Evolutionary conservation across 768 basidiomycete genomes (phyloP).

Genomic region (Naganishia vaughanmartiniae): DNA sequence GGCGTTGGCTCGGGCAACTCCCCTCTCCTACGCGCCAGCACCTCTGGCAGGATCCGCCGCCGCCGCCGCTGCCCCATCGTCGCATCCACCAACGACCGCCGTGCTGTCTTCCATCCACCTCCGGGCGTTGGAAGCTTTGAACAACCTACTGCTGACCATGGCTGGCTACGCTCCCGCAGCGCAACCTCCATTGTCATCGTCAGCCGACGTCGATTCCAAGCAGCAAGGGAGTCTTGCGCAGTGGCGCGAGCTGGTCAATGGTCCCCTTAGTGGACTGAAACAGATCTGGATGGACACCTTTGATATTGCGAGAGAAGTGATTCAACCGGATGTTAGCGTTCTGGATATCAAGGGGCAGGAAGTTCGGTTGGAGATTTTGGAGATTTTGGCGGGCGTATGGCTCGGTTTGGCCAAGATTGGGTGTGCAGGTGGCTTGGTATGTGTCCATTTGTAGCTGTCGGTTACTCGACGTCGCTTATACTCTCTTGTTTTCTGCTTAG

Average conservation of each 20-base stretch:
- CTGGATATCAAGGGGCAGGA: conserved; percentile 55
- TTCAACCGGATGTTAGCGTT: conserved; percentile 23
- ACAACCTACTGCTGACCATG: conserved; percentile 79
- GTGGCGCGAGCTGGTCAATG: conserved; percentile 57
- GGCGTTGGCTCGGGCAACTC: conserved; percentile 68
- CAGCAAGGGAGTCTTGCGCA: conserved; percentile 41
- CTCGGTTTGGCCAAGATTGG: conserved; percentile 83
- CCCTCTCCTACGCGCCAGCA: conserved; percentile 74
- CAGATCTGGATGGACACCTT: conserved; percentile 48
- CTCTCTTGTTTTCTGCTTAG: conserved; percentile 25
- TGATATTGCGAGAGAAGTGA: conserved; percentile 45
- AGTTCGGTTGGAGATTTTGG: conserved; percentile 74
- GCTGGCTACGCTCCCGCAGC: conserved; percentile 53
- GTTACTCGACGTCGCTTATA: not conserved
- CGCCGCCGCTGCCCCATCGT: conserved; percentile 61
- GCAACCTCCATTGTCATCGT: conserved; percentile 55
- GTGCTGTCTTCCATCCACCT: conserved; percentile 78
- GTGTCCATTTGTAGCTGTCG: conserved; percentile 9
- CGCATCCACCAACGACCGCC: conserved; percentile 84
- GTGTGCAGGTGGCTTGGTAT: conserved; percentile 63
- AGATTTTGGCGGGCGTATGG: conserved; percentile 60
- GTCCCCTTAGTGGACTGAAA: conserved; percentile 60
- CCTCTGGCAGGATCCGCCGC: conserved; percentile 38
- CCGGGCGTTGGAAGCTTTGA: conserved; percentile 81
- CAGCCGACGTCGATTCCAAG: conserved; percentile 57